A percentile compares a stretch with the other conserved stretches of the same genome.
Conservation (phyloP, 2,329 filamentous ascomycete genomes). For the Trichophyton equinum region DNA sequence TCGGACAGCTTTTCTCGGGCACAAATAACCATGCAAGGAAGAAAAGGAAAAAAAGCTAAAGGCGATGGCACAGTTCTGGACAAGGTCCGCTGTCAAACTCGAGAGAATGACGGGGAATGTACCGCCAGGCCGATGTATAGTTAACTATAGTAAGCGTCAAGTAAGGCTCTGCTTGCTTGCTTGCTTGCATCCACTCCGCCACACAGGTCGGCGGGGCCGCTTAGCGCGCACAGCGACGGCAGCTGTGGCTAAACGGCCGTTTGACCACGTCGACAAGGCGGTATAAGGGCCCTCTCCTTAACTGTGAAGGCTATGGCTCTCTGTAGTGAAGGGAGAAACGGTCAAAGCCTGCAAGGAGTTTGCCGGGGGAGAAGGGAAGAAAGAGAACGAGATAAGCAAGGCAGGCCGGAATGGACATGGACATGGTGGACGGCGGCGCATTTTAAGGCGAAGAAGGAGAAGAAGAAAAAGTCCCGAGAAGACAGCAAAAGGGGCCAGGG, state of each 20-base stretch:
- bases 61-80: neutral
- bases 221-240: neutral
- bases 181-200: constrained; percentile 9
- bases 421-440: neutral
- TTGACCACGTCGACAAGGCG: neutral
- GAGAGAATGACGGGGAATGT: neutral
- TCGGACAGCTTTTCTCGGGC: neutral
- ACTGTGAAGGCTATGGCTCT: neutral
- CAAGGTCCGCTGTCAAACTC: neutral
- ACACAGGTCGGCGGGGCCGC: constrained; percentile 11
- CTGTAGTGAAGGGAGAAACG: neutral
- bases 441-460: neutral
- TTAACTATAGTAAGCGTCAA: neutral
- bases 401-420: too few species aligned
- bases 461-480: neutral
- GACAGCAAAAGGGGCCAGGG: neutral
- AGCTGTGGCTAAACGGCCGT: constrained; percentile 4
- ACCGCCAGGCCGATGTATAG: neutral
- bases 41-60: neutral
- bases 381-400: neutral
- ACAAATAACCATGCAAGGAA: neutral
- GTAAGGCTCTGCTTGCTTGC: neutral
- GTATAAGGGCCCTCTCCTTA: neutral
- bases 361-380: neutral
- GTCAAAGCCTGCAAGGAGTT: neutral